These are phyloP conservation scores for Thelonectria blattea DNA, from an alignment of 2,329 filamentous ascomycete species.

Conservation along the genomic window DNA sequence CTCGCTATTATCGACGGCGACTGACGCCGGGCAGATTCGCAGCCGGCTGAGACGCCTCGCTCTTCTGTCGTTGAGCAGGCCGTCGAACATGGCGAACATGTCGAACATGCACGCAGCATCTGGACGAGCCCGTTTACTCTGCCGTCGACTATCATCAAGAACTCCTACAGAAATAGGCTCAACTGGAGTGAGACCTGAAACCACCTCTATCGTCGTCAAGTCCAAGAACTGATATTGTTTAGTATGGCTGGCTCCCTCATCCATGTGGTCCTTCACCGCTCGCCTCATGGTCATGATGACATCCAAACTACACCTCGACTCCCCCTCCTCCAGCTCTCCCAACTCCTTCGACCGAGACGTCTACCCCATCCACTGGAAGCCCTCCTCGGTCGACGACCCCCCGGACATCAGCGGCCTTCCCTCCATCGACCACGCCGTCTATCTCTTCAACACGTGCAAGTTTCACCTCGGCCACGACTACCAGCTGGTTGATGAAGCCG, in stretches of 20 bases:
- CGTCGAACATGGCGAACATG: not conserved
- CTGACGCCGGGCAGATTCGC: not conserved
- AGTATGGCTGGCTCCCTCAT: conserved; percentile 43
- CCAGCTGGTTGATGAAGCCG: conserved; percentile 43
- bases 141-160: conserved; percentile 40
- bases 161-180: conserved; percentile 38
- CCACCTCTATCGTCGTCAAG: not conserved
- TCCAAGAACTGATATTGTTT: not conserved
- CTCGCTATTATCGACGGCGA: not conserved
- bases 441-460: conserved; percentile 45
- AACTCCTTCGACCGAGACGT: conserved; percentile 39
- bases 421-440: conserved; percentile 42
- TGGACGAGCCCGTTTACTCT: conserved; percentile 41
- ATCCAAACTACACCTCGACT: conserved; percentile 39
- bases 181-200: conserved; percentile 45
- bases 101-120: conserved; percentile 27
- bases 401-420: conserved; percentile 44
- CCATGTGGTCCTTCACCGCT: conserved; percentile 44
- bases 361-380: conserved; percentile 37
- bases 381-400: conserved; percentile 18
- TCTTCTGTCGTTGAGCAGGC: not conserved
- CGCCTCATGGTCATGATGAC: conserved; percentile 41
- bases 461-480: conserved; percentile 48
- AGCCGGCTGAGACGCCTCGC: not conserved
- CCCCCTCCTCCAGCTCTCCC: conserved; percentile 23